phyloP scores from a whole-genome alignment of 176 grass and related monocot genomes.

The Oryza meridionalis region DNA sequence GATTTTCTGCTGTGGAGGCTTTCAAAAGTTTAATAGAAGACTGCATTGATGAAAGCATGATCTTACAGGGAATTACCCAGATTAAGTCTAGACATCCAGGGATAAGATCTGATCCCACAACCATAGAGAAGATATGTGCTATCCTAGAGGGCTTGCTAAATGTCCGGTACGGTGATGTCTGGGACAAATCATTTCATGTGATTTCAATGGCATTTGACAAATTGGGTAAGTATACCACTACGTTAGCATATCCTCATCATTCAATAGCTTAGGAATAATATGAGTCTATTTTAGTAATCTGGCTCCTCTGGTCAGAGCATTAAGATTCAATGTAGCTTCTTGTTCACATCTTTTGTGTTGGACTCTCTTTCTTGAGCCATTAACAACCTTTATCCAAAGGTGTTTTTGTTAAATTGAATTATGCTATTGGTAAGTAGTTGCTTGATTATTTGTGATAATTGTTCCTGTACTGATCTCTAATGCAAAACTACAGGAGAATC shows the following conservation, averaged over 20 bases:
- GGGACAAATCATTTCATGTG: conserved; percentile 88
- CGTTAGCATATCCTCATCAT: conserved; percentile 1
- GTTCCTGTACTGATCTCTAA: conserved; percentile 40
- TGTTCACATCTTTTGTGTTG: conserved; percentile 1
- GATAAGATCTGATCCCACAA: conserved; percentile 58
- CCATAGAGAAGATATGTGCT: conserved; percentile 94
- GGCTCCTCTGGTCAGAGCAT: conserved; percentile 14
- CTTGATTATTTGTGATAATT: not conserved
- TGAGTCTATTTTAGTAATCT: not conserved
- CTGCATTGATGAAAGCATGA: conserved; percentile 77
- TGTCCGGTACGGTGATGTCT: conserved; percentile 68
- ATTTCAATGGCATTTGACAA: conserved; percentile 75
- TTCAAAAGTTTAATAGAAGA: conserved; percentile 69
- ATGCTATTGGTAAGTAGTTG: not conserved
- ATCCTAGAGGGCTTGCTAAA: conserved; percentile 73
- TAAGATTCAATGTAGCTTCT: conserved; percentile 14
- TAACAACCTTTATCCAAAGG: conserved; percentile 9
- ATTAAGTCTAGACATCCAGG: conserved; percentile 72
- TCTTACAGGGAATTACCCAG: conserved; percentile 66
- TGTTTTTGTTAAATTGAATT: conserved; percentile 3
- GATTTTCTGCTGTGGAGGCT: conserved; percentile 74
- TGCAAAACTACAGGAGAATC: conserved; percentile 62
- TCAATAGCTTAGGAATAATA: conserved; percentile 1
- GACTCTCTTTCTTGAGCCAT: not conserved
- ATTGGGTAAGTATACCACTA: conserved; percentile 56